Evolutionary conservation across 1,139 yeast species (phyloP).

Genomic region (Arxiozyma heterogenica): DNA sequence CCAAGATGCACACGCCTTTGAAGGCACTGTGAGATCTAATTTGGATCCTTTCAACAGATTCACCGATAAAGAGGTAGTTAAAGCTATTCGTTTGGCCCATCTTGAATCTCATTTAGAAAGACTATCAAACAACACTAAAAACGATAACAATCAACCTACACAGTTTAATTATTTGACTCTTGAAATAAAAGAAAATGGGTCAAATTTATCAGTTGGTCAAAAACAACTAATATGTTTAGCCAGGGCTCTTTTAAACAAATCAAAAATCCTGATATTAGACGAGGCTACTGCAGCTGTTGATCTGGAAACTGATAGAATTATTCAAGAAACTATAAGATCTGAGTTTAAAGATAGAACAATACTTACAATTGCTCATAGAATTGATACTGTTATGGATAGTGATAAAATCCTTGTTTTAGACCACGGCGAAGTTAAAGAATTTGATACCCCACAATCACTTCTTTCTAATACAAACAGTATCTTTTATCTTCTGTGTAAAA

Average conservation of each 20-base stretch:
- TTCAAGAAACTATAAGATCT: constrained; percentile 62
- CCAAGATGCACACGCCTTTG: constrained; percentile 60
- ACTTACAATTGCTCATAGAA: constrained; percentile 72
- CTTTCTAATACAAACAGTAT: constrained; percentile 37
- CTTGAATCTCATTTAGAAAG: constrained; percentile 39
- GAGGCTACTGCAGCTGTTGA: constrained; percentile 88
- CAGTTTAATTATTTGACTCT: constrained; percentile 34
- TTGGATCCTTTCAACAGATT: constrained; percentile 49
- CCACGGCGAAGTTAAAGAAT: constrained; percentile 58
- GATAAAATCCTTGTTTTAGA: constrained; percentile 66
- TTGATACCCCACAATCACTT: constrained; percentile 51
- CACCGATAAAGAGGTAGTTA: constrained; percentile 48
- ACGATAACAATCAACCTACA: constrained; percentile 1
- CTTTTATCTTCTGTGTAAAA: constrained; percentile 44
- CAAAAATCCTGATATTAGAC: constrained; percentile 60
- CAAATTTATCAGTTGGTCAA: constrained; percentile 70
- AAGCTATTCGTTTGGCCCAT: constrained; percentile 44
- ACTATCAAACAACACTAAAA: constrained; percentile 22
- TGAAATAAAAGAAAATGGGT: constrained; percentile 56
- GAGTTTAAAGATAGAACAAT: constrained; percentile 61
- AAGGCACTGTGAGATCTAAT: constrained; percentile 52
- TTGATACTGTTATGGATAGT: constrained; percentile 74
- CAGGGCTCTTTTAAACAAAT: constrained; percentile 55
- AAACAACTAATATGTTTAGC: constrained; percentile 69
- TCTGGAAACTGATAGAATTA: constrained; percentile 63